Percentiles rank a stretch among this genome's conserved stretches.
Conservation (phyloP, 1,139 yeast species). For the Taphrina wiesneri region DNA sequence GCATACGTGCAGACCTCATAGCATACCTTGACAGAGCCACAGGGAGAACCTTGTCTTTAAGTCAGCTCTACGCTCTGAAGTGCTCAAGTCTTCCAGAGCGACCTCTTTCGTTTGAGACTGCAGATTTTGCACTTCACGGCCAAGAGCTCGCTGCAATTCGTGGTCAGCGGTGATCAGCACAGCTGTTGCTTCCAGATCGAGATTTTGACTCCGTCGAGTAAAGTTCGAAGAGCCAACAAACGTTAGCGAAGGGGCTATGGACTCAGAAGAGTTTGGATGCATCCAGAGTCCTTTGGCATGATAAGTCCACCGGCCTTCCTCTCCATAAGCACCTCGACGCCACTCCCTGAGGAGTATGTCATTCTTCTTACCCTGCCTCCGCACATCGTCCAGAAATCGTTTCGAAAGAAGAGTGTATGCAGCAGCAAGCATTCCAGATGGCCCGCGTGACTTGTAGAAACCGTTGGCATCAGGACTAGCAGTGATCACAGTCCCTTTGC, state of each 20-base stretch:
- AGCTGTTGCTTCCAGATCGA: constrained; percentile 87
- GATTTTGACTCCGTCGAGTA: constrained; percentile 81
- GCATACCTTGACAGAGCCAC: constrained; percentile 32
- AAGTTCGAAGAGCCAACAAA: constrained; percentile 29
- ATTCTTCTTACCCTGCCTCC: constrained; percentile 49
- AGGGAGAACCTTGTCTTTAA: constrained; percentile 19
- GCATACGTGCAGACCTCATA: too few species aligned
- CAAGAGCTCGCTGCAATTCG: constrained; percentile 59
- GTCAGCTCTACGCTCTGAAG: constrained; percentile 30
- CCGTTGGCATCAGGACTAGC: constrained; percentile 68
- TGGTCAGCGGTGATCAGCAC: constrained; percentile 70
- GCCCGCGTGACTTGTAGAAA: constrained; percentile 79
- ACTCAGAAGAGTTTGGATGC: constrained; percentile 51
- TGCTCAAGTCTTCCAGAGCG: constrained; percentile 29
- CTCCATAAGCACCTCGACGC: constrained; percentile 81
- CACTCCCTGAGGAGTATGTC: constrained; percentile 71
- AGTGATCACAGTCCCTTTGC: constrained; percentile 73
- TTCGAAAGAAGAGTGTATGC: constrained; percentile 81
- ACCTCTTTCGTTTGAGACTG: constrained; percentile 44
- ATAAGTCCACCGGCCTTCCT: constrained; percentile 89
- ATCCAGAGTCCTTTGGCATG: constrained; percentile 98
- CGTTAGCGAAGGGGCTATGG: constrained; percentile 28
- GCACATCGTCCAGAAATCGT: constrained; percentile 62
- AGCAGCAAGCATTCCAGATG: constrained; percentile 78
- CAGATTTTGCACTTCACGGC: constrained; percentile 63